Evolutionary conservation across 2,329 filamentous ascomycete species (phyloP).

Genomic region (Penicillium janthinellum): DNA sequence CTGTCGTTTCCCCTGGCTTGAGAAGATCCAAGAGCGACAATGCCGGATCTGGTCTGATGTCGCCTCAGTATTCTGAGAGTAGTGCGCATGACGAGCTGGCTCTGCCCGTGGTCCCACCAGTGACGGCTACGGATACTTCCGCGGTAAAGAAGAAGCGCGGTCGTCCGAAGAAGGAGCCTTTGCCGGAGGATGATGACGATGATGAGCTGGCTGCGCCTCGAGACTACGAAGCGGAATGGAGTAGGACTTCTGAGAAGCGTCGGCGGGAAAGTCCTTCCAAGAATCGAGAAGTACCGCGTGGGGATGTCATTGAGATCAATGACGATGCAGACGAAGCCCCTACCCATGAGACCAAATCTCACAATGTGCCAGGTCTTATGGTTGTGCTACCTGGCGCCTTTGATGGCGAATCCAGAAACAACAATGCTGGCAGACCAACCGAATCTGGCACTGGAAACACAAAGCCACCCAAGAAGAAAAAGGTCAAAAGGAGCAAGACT

Average conservation of each 20-base stretch:
- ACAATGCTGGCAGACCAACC: too few relatives aligned
- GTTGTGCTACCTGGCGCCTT: background rate
- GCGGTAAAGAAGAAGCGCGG: slow-evolving; percentile 32
- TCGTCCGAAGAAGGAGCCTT: slow-evolving; percentile 34
- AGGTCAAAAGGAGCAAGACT: slow-evolving; percentile 48
- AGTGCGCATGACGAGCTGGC: slow-evolving; percentile 34
- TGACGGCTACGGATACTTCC: slow-evolving; percentile 26
- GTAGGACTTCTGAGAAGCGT: slow-evolving; percentile 22
- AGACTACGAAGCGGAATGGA: slow-evolving; percentile 5
- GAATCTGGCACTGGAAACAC: slow-evolving; percentile 1
- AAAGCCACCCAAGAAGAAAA: slow-evolving; percentile 45
- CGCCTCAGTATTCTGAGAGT: slow-evolving; percentile 21
- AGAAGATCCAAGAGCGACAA: slow-evolving; percentile 29
- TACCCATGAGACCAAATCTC: background rate
- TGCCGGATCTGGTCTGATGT: slow-evolving; percentile 7
- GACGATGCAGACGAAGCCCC: background rate
- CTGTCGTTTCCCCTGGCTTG: slow-evolving; percentile 30
- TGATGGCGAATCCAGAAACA: background rate
- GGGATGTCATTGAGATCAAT: background rate
- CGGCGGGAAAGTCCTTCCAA: slow-evolving; percentile 25
- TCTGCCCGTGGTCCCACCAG: slow-evolving; percentile 23
- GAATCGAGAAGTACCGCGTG: background rate
- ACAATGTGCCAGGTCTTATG: background rate
- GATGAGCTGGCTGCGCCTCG: slow-evolving; percentile 29
- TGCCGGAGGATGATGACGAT: slow-evolving; percentile 31